These are phyloP conservation scores for Carex scoparia DNA, from an alignment of 176 grass and related monocot species.

Conservation along the genomic window DNA sequence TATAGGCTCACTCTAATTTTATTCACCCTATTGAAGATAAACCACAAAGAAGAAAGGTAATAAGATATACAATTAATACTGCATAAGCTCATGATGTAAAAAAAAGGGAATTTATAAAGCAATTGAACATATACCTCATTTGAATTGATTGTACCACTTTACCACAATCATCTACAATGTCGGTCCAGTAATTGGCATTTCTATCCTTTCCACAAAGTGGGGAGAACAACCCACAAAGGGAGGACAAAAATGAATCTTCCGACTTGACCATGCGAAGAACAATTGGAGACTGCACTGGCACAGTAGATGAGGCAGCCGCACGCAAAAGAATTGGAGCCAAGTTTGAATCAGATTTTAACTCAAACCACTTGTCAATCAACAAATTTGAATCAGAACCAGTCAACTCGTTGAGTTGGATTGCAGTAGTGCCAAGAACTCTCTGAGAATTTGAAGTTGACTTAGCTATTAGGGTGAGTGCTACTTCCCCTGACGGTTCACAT, in stretches of 20 bases:
- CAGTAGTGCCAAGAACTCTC: constrained; percentile 47
- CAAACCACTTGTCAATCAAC: constrained; percentile 66
- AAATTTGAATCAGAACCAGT: constrained; percentile 42
- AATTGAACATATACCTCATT: constrained; percentile 40
- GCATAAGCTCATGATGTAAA: background rate
- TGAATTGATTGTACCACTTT: constrained; percentile 53
- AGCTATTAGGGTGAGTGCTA: constrained; percentile 49
- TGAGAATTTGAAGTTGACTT: constrained; percentile 25
- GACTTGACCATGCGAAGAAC: constrained; percentile 29
- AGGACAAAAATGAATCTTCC: constrained; percentile 28
- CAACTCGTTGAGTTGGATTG: constrained; percentile 50
- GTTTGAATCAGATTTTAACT: constrained; percentile 44
- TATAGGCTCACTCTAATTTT: too few relatives aligned
- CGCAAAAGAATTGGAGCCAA: constrained; percentile 38
- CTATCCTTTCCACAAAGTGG: constrained; percentile 40
- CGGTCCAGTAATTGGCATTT: constrained; percentile 29
- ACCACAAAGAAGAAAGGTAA: background rate
- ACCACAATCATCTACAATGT: constrained; percentile 47
- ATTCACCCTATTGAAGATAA: too few relatives aligned
- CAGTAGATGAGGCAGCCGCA: constrained; percentile 45
- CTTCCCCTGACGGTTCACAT: constrained; percentile 64
- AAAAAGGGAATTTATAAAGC: background rate
- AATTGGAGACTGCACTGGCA: too few relatives aligned
- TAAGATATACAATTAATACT: background rate
- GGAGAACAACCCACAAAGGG: constrained; percentile 35